These are phyloP conservation scores for Fonsecaea monophora DNA, from an alignment of 2,329 filamentous ascomycete species.

Conservation along the genomic window DNA sequence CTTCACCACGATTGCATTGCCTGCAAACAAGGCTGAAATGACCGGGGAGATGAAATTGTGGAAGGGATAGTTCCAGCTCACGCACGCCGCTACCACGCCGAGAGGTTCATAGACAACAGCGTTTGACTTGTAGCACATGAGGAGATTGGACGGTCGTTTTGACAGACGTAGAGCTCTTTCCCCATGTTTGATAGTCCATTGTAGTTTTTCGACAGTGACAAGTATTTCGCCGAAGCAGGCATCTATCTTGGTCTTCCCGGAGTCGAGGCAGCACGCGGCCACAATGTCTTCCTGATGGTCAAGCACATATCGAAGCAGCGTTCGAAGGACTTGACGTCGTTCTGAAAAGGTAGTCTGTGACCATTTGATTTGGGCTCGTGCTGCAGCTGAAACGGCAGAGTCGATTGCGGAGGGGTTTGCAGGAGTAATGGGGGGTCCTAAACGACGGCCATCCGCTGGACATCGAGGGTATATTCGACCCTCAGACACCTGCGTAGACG, in stretches of 20 bases:
- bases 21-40: slow-evolving; percentile 87
- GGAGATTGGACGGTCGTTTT: slow-evolving; percentile 80
- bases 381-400: slow-evolving; percentile 74
- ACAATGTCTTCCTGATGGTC: slow-evolving; percentile 90
- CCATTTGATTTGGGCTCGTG: slow-evolving; percentile 79
- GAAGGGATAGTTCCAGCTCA: slow-evolving; percentile 97
- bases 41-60: slow-evolving; percentile 93
- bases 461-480: slow-evolving; percentile 52
- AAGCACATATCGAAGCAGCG: slow-evolving; percentile 77
- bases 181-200: slow-evolving; percentile 91
- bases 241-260: slow-evolving; percentile 95
- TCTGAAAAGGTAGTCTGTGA: slow-evolving; percentile 76
- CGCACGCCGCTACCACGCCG: slow-evolving; percentile 88
- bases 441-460: slow-evolving; percentile 83
- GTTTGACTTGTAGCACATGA: slow-evolving; percentile 96
- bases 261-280: slow-evolving; percentile 84
- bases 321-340: slow-evolving; percentile 78
- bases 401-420: slow-evolving; percentile 80
- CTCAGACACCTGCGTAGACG: slow-evolving; percentile 22
- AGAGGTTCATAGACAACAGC: slow-evolving; percentile 89
- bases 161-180: slow-evolving; percentile 78
- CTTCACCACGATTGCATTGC: slow-evolving; percentile 92
- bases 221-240: slow-evolving; percentile 93
- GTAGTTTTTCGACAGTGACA: slow-evolving; percentile 89
- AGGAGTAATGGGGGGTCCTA: slow-evolving; percentile 68